These are phyloP conservation scores for Aspergillus fijiensis DNA, from an alignment of 2,329 filamentous ascomycete genomes.

Conservation along the genomic window DNA sequence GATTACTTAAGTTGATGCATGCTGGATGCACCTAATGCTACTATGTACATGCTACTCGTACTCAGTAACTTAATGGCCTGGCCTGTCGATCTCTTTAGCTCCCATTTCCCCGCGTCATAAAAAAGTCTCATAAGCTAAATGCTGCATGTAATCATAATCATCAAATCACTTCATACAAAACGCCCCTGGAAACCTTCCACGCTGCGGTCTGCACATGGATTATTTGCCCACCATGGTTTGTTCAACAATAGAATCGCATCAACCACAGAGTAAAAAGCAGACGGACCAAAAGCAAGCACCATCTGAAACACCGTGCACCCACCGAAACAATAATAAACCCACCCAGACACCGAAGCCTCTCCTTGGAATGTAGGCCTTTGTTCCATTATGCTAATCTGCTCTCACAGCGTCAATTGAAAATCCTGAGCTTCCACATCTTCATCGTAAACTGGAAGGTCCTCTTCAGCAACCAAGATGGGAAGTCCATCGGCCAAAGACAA, in stretches of 20 bases:
- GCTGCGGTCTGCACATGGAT: not conserved
- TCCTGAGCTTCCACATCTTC: constrained; percentile 41
- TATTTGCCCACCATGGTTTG: not conserved
- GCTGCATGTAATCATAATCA: not conserved
- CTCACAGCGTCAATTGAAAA: constrained; percentile 43
- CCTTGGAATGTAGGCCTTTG: not conserved
- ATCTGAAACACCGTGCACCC: not conserved
- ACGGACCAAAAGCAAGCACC: not conserved
- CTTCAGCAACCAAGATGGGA: constrained; percentile 39
- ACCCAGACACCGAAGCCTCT: not conserved
- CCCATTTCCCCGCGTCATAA: not conserved
- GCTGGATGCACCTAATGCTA: not conserved
- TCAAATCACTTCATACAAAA: constrained; percentile 3
- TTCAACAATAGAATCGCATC: not conserved
- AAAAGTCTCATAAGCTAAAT: not conserved
- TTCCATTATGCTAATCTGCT: not conserved
- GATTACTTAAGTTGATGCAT: not conserved
- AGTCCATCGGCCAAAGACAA: constrained; percentile 39
- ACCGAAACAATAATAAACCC: not conserved
- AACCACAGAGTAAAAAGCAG: not conserved
- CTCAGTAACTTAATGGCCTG: not conserved
- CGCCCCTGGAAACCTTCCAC: not conserved
- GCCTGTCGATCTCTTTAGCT: not conserved
- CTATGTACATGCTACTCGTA: not conserved
- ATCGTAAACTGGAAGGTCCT: constrained; percentile 33